Evolutionary conservation across 2,329 filamentous ascomycete species (phyloP).

Genomic region (Trichoderma pleuroti): DNA sequence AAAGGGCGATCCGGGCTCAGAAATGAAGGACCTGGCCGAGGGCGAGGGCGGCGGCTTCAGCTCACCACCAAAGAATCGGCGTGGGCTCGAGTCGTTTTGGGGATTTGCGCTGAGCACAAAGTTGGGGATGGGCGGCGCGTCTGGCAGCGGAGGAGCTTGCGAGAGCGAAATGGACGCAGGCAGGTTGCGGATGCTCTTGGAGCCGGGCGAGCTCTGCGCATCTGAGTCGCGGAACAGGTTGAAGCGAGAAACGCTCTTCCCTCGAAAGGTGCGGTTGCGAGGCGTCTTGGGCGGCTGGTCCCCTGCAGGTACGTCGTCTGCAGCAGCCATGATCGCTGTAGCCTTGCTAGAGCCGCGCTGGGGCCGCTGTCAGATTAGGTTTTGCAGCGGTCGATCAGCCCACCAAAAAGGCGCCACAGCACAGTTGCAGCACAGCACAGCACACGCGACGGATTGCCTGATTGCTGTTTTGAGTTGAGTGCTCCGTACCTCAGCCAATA

Average conservation of each 20-base stretch:
- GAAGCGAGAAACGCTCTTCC: constrained; percentile 36
- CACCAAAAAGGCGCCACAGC: background rate
- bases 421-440: background rate
- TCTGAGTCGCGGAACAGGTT: constrained; percentile 30
- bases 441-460: background rate
- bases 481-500: background rate
- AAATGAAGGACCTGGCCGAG: constrained; percentile 12
- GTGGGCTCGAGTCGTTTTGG: constrained; percentile 26
- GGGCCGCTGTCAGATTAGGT: constrained; percentile 11
- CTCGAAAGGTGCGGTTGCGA: constrained; percentile 33
- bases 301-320: constrained; percentile 22
- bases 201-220: constrained; percentile 18
- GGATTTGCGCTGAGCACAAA: constrained; percentile 31
- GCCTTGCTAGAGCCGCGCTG: background rate
- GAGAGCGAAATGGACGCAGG: constrained; percentile 15
- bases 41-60: constrained; percentile 16
- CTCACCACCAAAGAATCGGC: constrained; percentile 6
- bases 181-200: constrained; percentile 21
- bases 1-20: constrained; percentile 13
- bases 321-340: constrained; percentile 10
- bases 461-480: background rate
- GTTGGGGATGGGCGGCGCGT: constrained; percentile 26
- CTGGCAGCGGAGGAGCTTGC: constrained; percentile 24
- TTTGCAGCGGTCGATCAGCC: constrained; percentile 10
- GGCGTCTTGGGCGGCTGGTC: constrained; percentile 27